Base-by-base conservation (phyloP, 2,329 filamentous ascomycete genomes). In the Ophiostoma ips region DNA sequence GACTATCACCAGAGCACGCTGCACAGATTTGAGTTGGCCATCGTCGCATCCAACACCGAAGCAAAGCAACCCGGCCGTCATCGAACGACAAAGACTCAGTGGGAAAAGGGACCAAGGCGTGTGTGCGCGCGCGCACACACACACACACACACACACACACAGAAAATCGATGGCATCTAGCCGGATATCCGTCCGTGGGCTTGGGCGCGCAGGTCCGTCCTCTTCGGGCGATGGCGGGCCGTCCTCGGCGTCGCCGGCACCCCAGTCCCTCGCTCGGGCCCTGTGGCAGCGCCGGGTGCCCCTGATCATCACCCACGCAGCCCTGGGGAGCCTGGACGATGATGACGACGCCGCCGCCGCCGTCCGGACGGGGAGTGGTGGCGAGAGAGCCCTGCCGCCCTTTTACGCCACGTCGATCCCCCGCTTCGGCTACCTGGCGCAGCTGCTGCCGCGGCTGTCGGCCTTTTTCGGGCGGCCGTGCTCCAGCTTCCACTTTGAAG, bases 401-500 rank as follows among this genome's bases (percentile, higher is more conserved):
- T 35, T 52, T 16, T 76, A 77, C 58, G 64, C 78, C 59, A 68
- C 72, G 33, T 68, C 67, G 48, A 65, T 79, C 51, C 75, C 76
- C 44, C 74, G 76, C 57, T 76, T 79, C 62, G 71, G 72, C 63
- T 80, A 79, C 64, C 68, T 79, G 9, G 71, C 76, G 11, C 66
- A 78, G 53, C 67, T 79, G 31, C 66, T 77, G 38, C 75, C 76
- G 21, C 72, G 75, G 28, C 66, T 79, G 44, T 64, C 68, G 1
- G 63, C 69, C 54, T 79, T 77, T 60, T 79, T 77, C 61, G 66
- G 68, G 52, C 50, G 59, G 10, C 66, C 73, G 3, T 77, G 75
- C 63, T 76, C 73, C 31, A 77, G 73, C 61, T 79, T 79, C 60
- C 72, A 77, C 59, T 73, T 76, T 58, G 73, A 77, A 53, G 68